phyloP scores from a whole-genome alignment of 495 filamentous ascomycete genomes.

The Cercophora newfieldiana region DNA sequence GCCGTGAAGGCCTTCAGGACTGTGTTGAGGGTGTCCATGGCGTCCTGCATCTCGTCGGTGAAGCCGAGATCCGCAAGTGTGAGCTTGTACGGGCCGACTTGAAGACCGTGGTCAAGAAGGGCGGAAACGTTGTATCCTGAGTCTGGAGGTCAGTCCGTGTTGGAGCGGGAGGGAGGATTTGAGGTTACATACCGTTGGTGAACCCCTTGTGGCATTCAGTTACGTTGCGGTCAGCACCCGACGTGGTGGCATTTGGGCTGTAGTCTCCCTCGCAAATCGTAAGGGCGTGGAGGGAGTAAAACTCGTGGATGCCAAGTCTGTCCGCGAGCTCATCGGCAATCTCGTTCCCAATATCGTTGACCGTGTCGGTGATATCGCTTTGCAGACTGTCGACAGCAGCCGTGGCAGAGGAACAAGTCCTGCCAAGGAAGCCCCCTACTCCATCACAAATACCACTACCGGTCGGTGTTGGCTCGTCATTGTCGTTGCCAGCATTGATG shows the following conservation, averaged over 20 bases:
- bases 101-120: constrained; percentile 55
- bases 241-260: constrained; percentile 52
- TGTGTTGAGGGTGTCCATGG: constrained; percentile 53
- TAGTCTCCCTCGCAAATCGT: constrained; percentile 66
- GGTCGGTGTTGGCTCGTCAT: constrained; percentile 8
- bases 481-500: constrained; percentile 15
- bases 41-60: constrained; percentile 61
- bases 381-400: constrained; percentile 34
- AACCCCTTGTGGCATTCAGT: constrained; percentile 63
- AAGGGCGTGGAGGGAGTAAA: constrained; percentile 72
- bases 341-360: constrained; percentile 31
- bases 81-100: constrained; percentile 46
- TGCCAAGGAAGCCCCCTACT: constrained; percentile 25
- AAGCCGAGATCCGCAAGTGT: constrained; percentile 60
- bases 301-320: constrained; percentile 62
- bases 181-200: constrained; percentile 45
- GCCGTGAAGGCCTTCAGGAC: constrained; percentile 58
- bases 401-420: constrained; percentile 29
- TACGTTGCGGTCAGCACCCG: constrained; percentile 53
- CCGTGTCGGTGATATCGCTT: constrained; percentile 31
- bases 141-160: not conserved
- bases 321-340: constrained; percentile 42
- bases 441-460: constrained; percentile 15
- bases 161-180: not conserved
- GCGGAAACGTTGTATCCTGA: constrained; percentile 59